Evolutionary conservation across 768 basidiomycete species (phyloP).

Genomic region (Suillus tomentosus): DNA sequence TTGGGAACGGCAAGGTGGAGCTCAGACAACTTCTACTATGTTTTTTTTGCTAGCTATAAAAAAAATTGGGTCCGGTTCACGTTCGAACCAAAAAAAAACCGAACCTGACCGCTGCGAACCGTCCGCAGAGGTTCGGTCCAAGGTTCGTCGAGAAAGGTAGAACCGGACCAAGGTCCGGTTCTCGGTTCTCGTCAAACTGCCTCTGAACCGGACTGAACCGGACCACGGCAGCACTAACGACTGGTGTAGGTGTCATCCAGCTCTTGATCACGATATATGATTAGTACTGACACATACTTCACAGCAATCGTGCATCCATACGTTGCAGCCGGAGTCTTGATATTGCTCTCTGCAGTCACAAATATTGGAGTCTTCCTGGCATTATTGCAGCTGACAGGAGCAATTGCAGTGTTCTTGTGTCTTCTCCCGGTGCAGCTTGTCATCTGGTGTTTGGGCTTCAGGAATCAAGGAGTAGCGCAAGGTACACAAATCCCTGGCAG

Average conservation of each 20-base stretch:
- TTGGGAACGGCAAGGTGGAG: no score
- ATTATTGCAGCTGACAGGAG: neutral
- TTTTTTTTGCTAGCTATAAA: no score
- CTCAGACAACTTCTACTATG: no score
- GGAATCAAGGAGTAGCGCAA: slow-evolving; percentile 1
- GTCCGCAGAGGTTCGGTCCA: no score
- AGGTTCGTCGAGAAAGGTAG: no score
- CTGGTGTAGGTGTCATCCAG: neutral
- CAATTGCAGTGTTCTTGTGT: neutral
- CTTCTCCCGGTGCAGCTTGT: neutral
- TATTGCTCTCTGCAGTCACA: neutral
- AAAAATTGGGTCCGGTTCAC: no score
- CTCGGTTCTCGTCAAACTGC: no score
- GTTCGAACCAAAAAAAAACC: no score
- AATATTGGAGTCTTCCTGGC: neutral
- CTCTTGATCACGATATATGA: neutral
- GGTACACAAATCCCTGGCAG: neutral
- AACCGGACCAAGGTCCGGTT: no score
- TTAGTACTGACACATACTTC: neutral
- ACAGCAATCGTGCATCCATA: neutral
- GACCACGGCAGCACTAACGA: no score
- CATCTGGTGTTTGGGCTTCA: slow-evolving; percentile 5
- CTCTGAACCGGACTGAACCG: no score
- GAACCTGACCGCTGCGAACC: no score
- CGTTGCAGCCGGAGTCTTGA: neutral